A percentile compares a stretch with the other conserved stretches of the same genome.
Evolutionary conservation across 2,329 filamentous ascomycete genomes (phyloP).

Genomic region (Paraconiothyrium brasiliense): DNA sequence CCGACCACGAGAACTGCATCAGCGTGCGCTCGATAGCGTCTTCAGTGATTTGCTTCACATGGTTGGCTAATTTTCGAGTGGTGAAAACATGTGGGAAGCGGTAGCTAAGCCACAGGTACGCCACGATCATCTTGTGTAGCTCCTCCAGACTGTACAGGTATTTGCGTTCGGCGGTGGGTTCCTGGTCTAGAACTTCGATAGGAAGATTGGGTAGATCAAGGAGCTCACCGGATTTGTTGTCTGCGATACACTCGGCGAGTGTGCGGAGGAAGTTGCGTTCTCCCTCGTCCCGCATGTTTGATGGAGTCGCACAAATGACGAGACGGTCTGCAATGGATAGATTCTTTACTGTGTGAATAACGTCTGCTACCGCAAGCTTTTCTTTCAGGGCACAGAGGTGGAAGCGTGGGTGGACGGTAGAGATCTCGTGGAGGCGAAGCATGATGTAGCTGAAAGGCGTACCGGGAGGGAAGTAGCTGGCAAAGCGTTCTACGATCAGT

Average conservation of each 20-base stretch:
- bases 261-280: constrained; percentile 64
- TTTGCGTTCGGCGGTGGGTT: constrained; percentile 54
- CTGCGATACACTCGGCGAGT: constrained; percentile 75
- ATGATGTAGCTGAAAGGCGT: constrained; percentile 88
- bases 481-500: constrained; percentile 76
- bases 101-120: constrained; percentile 94
- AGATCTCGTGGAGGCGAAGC: constrained; percentile 75
- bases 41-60: constrained; percentile 82
- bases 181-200: constrained; percentile 75
- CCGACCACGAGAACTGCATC: constrained; percentile 62
- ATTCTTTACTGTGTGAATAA: constrained; percentile 74
- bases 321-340: constrained; percentile 79
- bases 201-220: constrained; percentile 76
- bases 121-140: constrained; percentile 82
- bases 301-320: constrained; percentile 77
- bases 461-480: constrained; percentile 79
- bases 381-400: constrained; percentile 73
- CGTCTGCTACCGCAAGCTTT: constrained; percentile 73
- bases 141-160: constrained; percentile 77
- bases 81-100: constrained; percentile 83
- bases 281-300: constrained; percentile 61
- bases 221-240: constrained; percentile 72
- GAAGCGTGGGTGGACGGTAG: constrained; percentile 71
- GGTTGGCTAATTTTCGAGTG: constrained; percentile 77
- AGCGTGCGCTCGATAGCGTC: constrained; percentile 74